Evolutionary conservation across 495 filamentous ascomycete species (phyloP), one percentile per base, ranked within the genome.

Genomic region (Penicillium antarcticum): DNA sequence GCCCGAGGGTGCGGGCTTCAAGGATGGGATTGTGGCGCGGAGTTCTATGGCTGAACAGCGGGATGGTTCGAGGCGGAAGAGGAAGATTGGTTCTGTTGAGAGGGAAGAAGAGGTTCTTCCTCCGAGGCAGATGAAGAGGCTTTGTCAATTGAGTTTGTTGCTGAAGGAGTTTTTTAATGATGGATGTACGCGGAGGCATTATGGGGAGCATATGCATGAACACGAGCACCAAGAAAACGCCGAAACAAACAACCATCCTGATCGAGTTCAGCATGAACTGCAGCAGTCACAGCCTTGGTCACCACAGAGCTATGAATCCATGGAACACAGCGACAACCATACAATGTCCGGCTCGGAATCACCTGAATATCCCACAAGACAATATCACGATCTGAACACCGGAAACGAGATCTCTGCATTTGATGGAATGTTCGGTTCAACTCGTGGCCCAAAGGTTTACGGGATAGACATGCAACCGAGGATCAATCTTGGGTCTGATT

Each of bases 221-320:
- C 26, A 29, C 9, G 26, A 4, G 2, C 26, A 29, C 2, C 26
- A 9, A 7, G 26, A 29, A 8, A 9, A 8, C 2, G 26, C 5
- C 8, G 26, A 29, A 10, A 9, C 0, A 29, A 10, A 7, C 26
- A 29, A 7, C 0, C 26, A 29, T 39, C 31, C 14, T 3, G 35
- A 35, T 26, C 45, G 37, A 9, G 21, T 5, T 5, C 17, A 17
- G 5, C 14, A 41, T 13, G 46, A 26, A 1, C 26, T 7, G 2
- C 26, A 10, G 26, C 36, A 32, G 10, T 40, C 36, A 17, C 14
- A 31, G 10, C 26, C 47, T 0, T 42, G 37, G 38, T 49, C 47
- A 4, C 47, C 47, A 18, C 47, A 31, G 26, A 49, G 47, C 9
- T 49, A 41, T 7, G 36, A 49, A 12, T 49, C 47, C 7, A n/a